Base-by-base conservation (phyloP, 2,329 filamentous ascomycete species). In the Ascochyta rabiei region DNA sequence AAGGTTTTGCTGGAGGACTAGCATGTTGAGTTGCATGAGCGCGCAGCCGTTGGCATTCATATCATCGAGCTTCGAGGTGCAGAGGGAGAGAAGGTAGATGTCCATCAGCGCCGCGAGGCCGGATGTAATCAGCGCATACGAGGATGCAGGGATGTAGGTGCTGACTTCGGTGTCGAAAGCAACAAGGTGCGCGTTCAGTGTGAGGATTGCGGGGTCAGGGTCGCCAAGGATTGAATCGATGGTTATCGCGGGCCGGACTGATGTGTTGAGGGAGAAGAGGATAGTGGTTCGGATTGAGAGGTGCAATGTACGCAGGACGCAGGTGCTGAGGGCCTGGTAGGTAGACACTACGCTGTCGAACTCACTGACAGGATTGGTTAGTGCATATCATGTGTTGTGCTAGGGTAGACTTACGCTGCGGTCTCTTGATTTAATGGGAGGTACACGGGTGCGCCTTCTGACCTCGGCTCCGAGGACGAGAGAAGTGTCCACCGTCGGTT, bases 1-100 rank as follows among this genome's bases (percentile, higher is more conserved):
- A 50, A 99, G 85, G 68, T 96, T 97, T 73, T 99, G 95, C 76
- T 98, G 93, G 46, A 99, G 80, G 35, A 99, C 95, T 21, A 97
- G 83, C 43, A 97, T 91, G 73, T 99, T 96, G 68, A 98, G 85
- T 73, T 92, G 89, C 85, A 99, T 92, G 33, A 92, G 85, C n/a
- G 87, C 86, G 56, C 88, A 90, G 37, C 95, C 95, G 65, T 89
- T 85, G 33, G 78, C 79, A 73, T 99, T 97, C 87, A 99, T 93
- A 7, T 89, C 87, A 44, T 87, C 86, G 39, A 93, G 89, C 69
- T 82, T 79, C 1, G 87, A 86, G 59, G 89, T 89, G 55, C 64
- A 67, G 56, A 86, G 80, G 4, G 66, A 61, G 33, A 97, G 86
- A 2, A 98, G 86, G 69, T 89, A 90, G 8, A 82, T 81, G 72